Evolutionary conservation across 2,329 filamentous ascomycete species (phyloP).

Genomic region (Emmonsiellopsis sp.): DNA sequence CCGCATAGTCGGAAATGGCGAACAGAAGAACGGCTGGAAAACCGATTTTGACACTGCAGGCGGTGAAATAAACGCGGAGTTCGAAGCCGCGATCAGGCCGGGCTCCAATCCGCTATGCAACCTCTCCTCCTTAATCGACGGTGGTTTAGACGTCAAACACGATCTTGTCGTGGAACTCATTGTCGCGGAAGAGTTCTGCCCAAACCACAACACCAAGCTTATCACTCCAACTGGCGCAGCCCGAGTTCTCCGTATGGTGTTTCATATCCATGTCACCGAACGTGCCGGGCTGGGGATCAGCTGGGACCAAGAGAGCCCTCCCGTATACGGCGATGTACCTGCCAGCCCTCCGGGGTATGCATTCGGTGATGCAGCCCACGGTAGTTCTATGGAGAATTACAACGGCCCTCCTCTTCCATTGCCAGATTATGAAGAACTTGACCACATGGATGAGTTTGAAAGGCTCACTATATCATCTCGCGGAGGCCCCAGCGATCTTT

Average conservation of each 20-base stretch:
- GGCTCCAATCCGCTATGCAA: conserved; percentile 65
- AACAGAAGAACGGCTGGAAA: conserved; percentile 86
- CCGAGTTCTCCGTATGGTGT: conserved; percentile 86
- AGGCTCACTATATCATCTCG: not conserved
- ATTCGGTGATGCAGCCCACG: conserved; percentile 22
- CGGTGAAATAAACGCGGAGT: conserved; percentile 75
- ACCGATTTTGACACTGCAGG: conserved; percentile 58
- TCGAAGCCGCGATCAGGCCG: conserved; percentile 55
- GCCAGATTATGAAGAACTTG: conserved; percentile 39
- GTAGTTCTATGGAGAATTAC: conserved; percentile 41
- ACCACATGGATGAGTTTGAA: conserved; percentile 29
- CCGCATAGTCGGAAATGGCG: conserved; percentile 68
- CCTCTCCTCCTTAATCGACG: conserved; percentile 51
- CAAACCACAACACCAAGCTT: conserved; percentile 60
- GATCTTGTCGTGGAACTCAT: conserved; percentile 87
- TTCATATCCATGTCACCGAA: conserved; percentile 73
- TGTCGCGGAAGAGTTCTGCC: conserved; percentile 78
- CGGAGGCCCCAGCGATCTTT: not conserved
- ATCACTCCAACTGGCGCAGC: conserved; percentile 83
- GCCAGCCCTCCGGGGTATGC: conserved; percentile 69
- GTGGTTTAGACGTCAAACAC: conserved; percentile 73
- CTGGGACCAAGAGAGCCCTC: conserved; percentile 94
- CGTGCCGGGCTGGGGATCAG: conserved; percentile 78
- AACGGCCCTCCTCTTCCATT: conserved; percentile 32
- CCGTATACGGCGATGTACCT: conserved; percentile 88